phyloP scores from a whole-genome alignment of 2,329 filamentous ascomycete species.

The Ambrosiella cleistominuta region DNA sequence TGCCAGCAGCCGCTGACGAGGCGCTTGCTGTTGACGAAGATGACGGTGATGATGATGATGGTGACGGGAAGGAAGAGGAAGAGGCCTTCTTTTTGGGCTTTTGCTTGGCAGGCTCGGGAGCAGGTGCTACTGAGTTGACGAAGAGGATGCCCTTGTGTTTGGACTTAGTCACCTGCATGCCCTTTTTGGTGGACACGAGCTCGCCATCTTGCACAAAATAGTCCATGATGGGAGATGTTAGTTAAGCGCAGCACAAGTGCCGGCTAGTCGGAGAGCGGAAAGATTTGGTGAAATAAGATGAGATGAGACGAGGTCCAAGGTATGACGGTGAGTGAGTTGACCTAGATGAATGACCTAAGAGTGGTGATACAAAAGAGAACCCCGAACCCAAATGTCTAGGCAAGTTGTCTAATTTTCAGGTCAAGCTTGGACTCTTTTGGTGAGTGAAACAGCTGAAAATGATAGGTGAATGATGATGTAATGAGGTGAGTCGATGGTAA shows the following conservation, averaged over 20 bases:
- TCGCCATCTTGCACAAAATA: slow-evolving; percentile 23
- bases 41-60: not conserved
- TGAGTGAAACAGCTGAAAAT: too few relatives aligned
- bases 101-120: slow-evolving; percentile 3
- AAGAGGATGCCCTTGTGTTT: slow-evolving; percentile 24
- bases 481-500: too few relatives aligned
- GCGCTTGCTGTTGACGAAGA: not conserved
- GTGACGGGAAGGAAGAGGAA: not conserved
- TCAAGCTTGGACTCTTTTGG: too few relatives aligned
- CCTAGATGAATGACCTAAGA: too few relatives aligned
- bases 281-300: not conserved
- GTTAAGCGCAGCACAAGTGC: not conserved
- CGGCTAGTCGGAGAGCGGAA: not conserved
- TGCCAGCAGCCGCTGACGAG: not conserved
- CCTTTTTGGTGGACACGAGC: slow-evolving; percentile 23
- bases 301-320: not conserved
- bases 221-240: slow-evolving; percentile 21
- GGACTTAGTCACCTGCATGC: slow-evolving; percentile 24
- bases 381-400: too few relatives aligned
- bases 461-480: too few relatives aligned
- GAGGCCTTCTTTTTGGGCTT: not conserved
- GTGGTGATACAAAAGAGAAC: too few relatives aligned
- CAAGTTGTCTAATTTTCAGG: too few relatives aligned
- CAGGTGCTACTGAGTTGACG: slow-evolving; percentile 20
- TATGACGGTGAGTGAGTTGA: not conserved